Conservation (phyloP, 495 filamentous ascomycete genomes). For the Pyrenula massariospora region DNA sequence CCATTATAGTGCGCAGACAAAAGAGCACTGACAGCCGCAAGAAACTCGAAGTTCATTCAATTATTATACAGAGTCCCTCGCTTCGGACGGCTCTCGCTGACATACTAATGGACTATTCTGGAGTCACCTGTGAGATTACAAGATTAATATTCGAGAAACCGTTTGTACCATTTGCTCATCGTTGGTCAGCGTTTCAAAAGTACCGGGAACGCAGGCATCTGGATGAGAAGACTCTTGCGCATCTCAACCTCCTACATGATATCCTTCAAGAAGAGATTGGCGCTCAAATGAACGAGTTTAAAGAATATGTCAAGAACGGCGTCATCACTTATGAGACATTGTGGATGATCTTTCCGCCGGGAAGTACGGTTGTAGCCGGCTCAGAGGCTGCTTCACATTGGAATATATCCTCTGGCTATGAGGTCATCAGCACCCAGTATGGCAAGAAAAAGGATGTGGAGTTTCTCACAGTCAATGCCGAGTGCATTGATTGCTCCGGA, state of each 20-base stretch:
- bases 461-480: slow-evolving; percentile 15
- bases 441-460: slow-evolving; percentile 9
- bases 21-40: slow-evolving; percentile 48
- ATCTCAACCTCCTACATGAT: slow-evolving; percentile 42
- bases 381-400: slow-evolving; percentile 20
- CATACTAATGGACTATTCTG: slow-evolving; percentile 50
- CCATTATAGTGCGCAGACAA: slow-evolving; percentile 37
- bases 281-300: slow-evolving; percentile 38
- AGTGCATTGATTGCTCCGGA: slow-evolving; percentile 51
- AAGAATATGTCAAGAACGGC: slow-evolving; percentile 43
- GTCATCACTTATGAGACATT: slow-evolving; percentile 48
- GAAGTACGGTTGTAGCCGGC: slow-evolving; percentile 25
- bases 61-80: slow-evolving; percentile 53
- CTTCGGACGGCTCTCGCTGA: slow-evolving; percentile 43
- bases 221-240: slow-evolving; percentile 37
- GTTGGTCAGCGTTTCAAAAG: slow-evolving; percentile 44
- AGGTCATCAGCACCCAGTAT: slow-evolving; percentile 23
- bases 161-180: slow-evolving; percentile 55
- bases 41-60: slow-evolving; percentile 46
- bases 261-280: slow-evolving; percentile 48
- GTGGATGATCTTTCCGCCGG: slow-evolving; percentile 44
- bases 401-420: no score
- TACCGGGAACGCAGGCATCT: slow-evolving; percentile 31
- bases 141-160: slow-evolving; percentile 46
- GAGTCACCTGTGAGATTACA: slow-evolving; percentile 46